Evolutionary conservation across 129 eudicot species (phyloP).

Genomic region (Flaveria ramosissima): DNA sequence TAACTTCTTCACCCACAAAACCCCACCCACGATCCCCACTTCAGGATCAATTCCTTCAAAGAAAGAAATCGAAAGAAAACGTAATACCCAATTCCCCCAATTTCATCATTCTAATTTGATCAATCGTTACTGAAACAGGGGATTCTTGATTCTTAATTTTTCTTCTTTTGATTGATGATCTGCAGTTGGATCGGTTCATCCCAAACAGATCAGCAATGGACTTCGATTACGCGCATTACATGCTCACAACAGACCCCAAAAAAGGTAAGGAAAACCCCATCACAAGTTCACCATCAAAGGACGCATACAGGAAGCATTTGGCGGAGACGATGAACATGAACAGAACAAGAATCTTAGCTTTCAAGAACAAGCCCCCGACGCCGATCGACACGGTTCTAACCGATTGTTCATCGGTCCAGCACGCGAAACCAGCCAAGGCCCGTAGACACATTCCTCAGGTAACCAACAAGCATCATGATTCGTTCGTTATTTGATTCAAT

Average conservation of each 20-base stretch:
- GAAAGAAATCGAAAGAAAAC: constrained; percentile 65
- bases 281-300: constrained; percentile 68
- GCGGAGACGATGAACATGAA: constrained; percentile 85
- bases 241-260: constrained; percentile 68
- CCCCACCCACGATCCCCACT: constrained; percentile 55
- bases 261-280: constrained; percentile 88
- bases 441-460: constrained; percentile 94
- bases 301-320: constrained; percentile 84
- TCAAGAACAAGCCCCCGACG: constrained; percentile 94
- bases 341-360: constrained; percentile 82
- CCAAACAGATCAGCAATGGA: constrained; percentile 97
- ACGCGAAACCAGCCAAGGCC: constrained; percentile 58
- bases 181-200: constrained; percentile 91
- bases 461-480: not conserved
- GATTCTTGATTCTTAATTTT: too few relatives aligned
- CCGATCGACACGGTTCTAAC: constrained; percentile 50
- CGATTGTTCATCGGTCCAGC: constrained; percentile 50
- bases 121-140: not conserved
- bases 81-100: constrained; percentile 30
- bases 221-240: constrained; percentile 81
- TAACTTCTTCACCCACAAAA: constrained; percentile 48
- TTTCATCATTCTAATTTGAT: not conserved
- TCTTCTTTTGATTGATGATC: too few relatives aligned
- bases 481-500: not conserved
- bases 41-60: constrained; percentile 62